These are phyloP conservation scores for Castanospermum australe DNA, from an alignment of 306 rosid species.

Conservation along the genomic window DNA sequence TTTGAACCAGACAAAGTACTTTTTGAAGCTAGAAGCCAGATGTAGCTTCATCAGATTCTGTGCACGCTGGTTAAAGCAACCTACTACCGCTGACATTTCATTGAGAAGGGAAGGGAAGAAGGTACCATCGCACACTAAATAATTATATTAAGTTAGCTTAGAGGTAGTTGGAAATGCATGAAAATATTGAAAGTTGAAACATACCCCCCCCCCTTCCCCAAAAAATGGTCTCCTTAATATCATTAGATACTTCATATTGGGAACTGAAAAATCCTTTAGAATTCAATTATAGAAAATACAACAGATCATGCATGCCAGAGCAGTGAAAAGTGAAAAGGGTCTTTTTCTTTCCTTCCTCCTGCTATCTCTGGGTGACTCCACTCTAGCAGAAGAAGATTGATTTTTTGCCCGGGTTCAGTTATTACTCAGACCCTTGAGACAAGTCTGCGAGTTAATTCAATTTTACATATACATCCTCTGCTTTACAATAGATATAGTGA, in stretches of 20 bases:
- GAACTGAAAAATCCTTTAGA: neutral
- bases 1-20: constrained; percentile 66
- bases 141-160: constrained; percentile 3
- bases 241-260: neutral
- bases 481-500: neutral
- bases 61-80: constrained; percentile 81
- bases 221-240: neutral
- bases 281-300: neutral
- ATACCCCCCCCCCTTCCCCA: neutral
- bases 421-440: neutral
- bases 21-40: constrained; percentile 79
- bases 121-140: constrained; percentile 82
- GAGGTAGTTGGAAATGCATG: neutral
- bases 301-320: neutral
- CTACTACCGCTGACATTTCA: constrained; percentile 82
- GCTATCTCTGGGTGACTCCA: neutral
- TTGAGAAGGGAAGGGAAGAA: constrained; percentile 86
- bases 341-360: neutral
- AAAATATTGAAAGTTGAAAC: neutral
- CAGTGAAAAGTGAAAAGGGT: neutral
- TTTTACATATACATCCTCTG: neutral
- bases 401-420: neutral
- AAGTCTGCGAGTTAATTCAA: neutral
- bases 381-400: neutral
- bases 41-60: constrained; percentile 70